These are phyloP conservation scores for Botrytis cinerea DNA, from an alignment of 2,329 filamentous ascomycete species.

Conservation along the genomic window DNA sequence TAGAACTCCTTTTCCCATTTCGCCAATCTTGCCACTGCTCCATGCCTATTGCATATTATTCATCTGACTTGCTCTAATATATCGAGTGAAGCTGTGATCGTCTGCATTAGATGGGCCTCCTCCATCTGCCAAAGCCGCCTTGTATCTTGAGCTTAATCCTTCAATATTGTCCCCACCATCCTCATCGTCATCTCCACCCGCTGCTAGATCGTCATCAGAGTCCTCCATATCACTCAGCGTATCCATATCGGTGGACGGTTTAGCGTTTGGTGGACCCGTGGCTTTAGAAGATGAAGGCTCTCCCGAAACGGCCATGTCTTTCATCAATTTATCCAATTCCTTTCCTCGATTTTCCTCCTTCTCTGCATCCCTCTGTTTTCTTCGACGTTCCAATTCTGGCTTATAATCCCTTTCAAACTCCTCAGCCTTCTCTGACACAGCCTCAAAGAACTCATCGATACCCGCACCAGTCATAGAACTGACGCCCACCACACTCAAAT, in stretches of 20 bases:
- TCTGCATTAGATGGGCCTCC: constrained; percentile 43
- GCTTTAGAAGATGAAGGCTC: constrained; percentile 43
- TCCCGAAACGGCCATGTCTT: constrained; percentile 73
- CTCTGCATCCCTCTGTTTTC: constrained; percentile 72
- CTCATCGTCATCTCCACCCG: constrained; percentile 58
- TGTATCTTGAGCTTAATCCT: constrained; percentile 74
- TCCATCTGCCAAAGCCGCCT: constrained; percentile 68
- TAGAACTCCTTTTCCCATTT: constrained; percentile 18
- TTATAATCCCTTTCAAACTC: constrained; percentile 92
- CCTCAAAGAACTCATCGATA: constrained; percentile 89
- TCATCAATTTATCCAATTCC: constrained; percentile 91
- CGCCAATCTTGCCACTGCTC: constrained; percentile 27
- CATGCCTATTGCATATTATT: constrained; percentile 28
- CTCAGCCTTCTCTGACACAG: constrained; percentile 80
- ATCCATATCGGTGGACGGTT: constrained; percentile 42
- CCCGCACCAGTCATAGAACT: constrained; percentile 91
- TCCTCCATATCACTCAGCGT: constrained; percentile 42
- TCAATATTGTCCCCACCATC: constrained; percentile 49
- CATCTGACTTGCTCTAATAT: constrained; percentile 42
- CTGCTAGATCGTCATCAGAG: constrained; percentile 58
- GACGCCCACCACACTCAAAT: constrained; percentile 89
- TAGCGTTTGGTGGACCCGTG: constrained; percentile 19
- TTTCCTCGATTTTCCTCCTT: constrained; percentile 72
- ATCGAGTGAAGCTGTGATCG: constrained; percentile 42
- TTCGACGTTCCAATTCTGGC: constrained; percentile 81